phyloP scores from a whole-genome alignment of 2,329 filamentous ascomycete genomes.

The Sporothrix humicola region DNA sequence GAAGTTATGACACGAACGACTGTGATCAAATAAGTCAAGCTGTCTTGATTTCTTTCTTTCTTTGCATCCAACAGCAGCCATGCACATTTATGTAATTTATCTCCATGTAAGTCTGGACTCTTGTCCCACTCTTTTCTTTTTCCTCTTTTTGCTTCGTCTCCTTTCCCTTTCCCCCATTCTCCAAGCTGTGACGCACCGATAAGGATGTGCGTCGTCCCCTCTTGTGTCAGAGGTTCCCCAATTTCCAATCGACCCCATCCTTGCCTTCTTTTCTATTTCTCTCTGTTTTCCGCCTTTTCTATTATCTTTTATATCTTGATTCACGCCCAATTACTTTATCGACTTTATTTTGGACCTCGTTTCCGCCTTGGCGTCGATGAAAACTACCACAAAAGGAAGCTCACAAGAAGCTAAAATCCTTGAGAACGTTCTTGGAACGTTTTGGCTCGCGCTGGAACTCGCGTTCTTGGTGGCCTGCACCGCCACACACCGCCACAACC shows the following conservation, averaged over 20 bases:
- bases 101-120: background rate
- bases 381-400: constrained; percentile 14
- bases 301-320: background rate
- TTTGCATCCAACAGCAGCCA: no score
- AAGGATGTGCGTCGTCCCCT: background rate
- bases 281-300: no score
- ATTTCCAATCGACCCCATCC: background rate
- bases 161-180: background rate
- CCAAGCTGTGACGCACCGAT: constrained; percentile 15
- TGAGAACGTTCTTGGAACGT: background rate
- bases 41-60: no score
- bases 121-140: background rate
- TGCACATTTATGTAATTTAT: no score
- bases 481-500: no score
- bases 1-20: background rate
- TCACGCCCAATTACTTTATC: background rate
- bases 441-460: background rate
- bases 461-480: no score
- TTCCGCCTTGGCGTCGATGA: background rate
- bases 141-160: background rate
- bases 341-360: background rate
- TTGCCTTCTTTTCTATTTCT: no score
- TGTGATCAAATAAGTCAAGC: no score
- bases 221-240: background rate
- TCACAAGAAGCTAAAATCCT: background rate